A percentile compares a stretch with the other conserved stretches of the same genome.
These are phyloP conservation scores for Penicillium capsulatum DNA, from an alignment of 2,329 filamentous ascomycete species.

Conservation along the genomic window DNA sequence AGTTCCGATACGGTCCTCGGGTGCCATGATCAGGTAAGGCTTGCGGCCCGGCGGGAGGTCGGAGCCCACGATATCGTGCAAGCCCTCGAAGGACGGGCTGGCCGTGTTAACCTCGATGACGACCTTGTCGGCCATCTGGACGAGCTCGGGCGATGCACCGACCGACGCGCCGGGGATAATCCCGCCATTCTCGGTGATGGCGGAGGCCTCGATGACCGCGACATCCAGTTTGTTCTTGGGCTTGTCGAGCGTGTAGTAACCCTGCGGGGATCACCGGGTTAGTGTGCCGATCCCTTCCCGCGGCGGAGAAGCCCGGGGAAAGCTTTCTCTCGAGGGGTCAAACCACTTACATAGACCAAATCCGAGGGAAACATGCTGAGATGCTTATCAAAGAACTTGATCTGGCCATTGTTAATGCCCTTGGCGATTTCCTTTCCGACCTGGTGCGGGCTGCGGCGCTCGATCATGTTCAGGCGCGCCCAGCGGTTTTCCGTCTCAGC, in stretches of 20 bases:
- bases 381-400: constrained; percentile 93
- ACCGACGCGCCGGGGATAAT: constrained; percentile 84
- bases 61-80: constrained; percentile 90
- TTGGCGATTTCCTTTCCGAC: constrained; percentile 87
- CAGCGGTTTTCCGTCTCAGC: constrained; percentile 89
- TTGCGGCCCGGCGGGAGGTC: constrained; percentile 75
- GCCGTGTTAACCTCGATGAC: constrained; percentile 91
- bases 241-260: constrained; percentile 79
- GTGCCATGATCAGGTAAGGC: constrained; percentile 78
- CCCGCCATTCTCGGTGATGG: constrained; percentile 82
- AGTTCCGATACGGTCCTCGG: constrained; percentile 81
- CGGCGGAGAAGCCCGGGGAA: constrained; percentile 7
- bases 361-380: constrained; percentile 88
- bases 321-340: background rate
- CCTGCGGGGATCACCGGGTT: constrained; percentile 45
- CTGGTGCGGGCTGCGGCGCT: constrained; percentile 77
- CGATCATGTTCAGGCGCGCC: constrained; percentile 87
- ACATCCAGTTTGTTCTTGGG: constrained; percentile 72
- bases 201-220: constrained; percentile 77
- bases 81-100: constrained; percentile 76
- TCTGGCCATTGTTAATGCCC: constrained; percentile 82
- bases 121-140: constrained; percentile 89
- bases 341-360: constrained; percentile 63
- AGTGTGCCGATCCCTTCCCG: constrained; percentile 7
- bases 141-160: constrained; percentile 76